Evolutionary conservation across 2,329 filamentous ascomycete genomes (phyloP).

Genomic region (Fusarium sp.): DNA sequence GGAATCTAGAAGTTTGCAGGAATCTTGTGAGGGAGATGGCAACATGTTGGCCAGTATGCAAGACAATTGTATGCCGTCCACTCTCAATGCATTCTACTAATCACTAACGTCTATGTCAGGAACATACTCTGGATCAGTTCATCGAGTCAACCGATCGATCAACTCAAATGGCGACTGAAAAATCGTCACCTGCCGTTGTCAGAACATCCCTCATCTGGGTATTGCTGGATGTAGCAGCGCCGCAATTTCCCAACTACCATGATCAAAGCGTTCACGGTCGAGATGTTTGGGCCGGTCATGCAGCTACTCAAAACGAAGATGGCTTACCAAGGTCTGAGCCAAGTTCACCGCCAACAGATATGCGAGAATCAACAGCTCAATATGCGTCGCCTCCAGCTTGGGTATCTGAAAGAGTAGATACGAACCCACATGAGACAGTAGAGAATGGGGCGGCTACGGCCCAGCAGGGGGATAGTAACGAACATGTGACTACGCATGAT

Average conservation of each 20-base stretch:
- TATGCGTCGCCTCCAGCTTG: slow-evolving; percentile 27
- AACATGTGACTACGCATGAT: not conserved
- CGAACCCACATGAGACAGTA: not conserved
- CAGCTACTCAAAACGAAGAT: not conserved
- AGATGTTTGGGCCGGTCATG: not conserved
- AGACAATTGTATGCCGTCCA: slow-evolving; percentile 2
- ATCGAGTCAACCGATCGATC: not conserved
- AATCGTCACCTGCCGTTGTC: not conserved
- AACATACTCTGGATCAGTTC: not conserved
- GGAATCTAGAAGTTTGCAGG: slow-evolving; percentile 12
- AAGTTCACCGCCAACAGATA: slow-evolving; percentile 7
- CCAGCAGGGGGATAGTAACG: not conserved
- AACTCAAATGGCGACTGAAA: not conserved
- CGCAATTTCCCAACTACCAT: slow-evolving; percentile 21
- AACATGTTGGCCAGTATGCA: slow-evolving; percentile 16
- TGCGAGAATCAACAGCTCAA: slow-evolving; percentile 28
- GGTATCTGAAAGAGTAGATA: not conserved
- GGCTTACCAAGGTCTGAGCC: not conserved
- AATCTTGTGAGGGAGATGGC: slow-evolving; percentile 23
- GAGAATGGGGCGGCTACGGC: fast-evolving
- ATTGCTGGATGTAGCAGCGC: slow-evolving; percentile 12
- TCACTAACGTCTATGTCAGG: not conserved
- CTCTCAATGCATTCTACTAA: fast-evolving
- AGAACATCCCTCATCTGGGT: slow-evolving; percentile 23
- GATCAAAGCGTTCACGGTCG: not conserved